phyloP scores from a whole-genome alignment of 306 rosid species.

The Malus orientalis region DNA sequence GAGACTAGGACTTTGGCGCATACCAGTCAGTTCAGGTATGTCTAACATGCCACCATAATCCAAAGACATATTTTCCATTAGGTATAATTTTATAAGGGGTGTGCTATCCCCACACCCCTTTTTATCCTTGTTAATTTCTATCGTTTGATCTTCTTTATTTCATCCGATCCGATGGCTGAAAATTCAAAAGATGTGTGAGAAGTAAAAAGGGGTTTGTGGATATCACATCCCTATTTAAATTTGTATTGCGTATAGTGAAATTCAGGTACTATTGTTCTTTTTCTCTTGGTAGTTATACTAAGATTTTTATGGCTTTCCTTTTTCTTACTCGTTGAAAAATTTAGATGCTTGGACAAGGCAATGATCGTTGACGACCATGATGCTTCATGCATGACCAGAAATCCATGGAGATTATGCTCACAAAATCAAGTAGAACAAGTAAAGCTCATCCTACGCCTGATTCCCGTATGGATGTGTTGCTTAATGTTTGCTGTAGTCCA shows the following conservation, averaged over 20 bases:
- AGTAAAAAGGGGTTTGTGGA: no score
- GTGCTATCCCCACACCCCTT: no score
- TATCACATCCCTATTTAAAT: no score
- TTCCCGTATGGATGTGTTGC: constrained; percentile 61
- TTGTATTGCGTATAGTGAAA: not conserved
- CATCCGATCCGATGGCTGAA: no score
- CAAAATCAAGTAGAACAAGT: constrained; percentile 58
- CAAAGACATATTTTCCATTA: not conserved
- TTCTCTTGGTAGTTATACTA: no score
- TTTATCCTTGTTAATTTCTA: no score
- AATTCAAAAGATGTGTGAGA: no score
- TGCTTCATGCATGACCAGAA: constrained; percentile 28
- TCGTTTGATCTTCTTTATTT: no score
- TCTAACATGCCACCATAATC: not conserved
- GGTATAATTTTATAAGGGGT: not conserved
- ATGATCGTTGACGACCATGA: constrained; percentile 40
- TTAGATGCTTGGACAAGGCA: constrained; percentile 59
- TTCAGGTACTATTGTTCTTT: no score
- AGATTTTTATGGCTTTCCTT: no score
- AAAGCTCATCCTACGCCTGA: constrained; percentile 45
- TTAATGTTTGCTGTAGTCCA: constrained; percentile 54
- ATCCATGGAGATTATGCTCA: constrained; percentile 70
- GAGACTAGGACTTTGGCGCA: constrained; percentile 8
- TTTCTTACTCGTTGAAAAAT: not conserved
- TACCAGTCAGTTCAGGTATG: constrained; percentile 43